Evolutionary conservation across 2,329 filamentous ascomycete species (phyloP).

Genomic region (Colletotrichum lini): DNA sequence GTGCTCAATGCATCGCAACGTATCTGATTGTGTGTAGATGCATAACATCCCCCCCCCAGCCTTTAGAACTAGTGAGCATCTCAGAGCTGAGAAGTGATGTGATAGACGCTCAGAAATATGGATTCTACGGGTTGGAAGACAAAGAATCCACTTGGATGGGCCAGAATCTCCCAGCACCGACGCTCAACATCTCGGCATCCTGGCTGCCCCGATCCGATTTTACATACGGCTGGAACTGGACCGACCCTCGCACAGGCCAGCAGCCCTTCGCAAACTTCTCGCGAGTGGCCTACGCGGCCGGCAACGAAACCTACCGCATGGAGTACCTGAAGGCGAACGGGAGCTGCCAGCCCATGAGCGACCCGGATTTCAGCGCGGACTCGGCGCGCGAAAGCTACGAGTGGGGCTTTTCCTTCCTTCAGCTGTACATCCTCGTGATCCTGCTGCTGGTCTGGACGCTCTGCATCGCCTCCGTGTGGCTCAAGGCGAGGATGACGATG

Average conservation of each 20-base stretch:
- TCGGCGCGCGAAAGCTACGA: constrained; percentile 42
- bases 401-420: constrained; percentile 49
- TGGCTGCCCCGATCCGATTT: background rate
- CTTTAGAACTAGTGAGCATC: background rate
- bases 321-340: constrained; percentile 41
- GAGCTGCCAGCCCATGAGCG: constrained; percentile 43
- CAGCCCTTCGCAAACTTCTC: background rate
- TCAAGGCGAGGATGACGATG: constrained; percentile 40
- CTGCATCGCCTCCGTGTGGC: constrained; percentile 44
- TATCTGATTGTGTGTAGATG: constrained; percentile 17
- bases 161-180: constrained; percentile 24
- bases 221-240: constrained; percentile 20
- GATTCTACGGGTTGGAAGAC: constrained; percentile 41
- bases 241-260: constrained; percentile 22
- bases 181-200: constrained; percentile 41
- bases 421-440: constrained; percentile 41
- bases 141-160: constrained; percentile 37
- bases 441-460: constrained; percentile 44
- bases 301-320: constrained; percentile 42
- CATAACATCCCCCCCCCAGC: too few relatives aligned
- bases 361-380: background rate
- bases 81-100: background rate
- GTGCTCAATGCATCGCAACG: constrained; percentile 21
- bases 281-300: background rate
- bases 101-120: constrained; percentile 40